Percentiles rank a stretch among this genome's conserved stretches.
phyloP scores from a whole-genome alignment of 2,329 filamentous ascomycete species.

The Fusarium sp. region DNA sequence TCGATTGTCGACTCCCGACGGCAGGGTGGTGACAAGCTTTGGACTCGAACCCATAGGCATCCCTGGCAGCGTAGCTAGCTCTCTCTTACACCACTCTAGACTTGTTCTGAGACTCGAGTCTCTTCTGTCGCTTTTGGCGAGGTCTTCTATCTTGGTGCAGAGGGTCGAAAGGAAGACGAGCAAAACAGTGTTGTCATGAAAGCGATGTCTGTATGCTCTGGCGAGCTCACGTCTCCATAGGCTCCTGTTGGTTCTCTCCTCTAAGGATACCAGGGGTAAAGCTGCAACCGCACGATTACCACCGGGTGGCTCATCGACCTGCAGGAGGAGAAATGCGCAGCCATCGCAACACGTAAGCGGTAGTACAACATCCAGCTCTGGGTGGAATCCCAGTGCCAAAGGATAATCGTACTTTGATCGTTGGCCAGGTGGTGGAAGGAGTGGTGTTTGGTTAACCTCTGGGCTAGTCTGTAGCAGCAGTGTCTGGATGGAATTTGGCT shows the following conservation, averaged over 20 bases:
- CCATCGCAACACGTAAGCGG: conserved; percentile 1
- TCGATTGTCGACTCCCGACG: background rate
- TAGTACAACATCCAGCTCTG: background rate
- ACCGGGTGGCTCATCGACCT: fast-evolving
- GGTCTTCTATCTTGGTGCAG: background rate
- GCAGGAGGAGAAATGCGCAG: background rate
- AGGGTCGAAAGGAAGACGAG: background rate
- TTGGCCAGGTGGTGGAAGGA: background rate
- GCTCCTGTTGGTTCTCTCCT: background rate
- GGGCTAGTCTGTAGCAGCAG: background rate
- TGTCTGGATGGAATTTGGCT: background rate
- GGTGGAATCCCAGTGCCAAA: background rate
- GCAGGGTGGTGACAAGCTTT: background rate
- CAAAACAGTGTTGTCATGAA: background rate
- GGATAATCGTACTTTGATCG: background rate
- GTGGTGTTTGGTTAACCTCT: background rate
- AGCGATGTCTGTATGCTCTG: background rate
- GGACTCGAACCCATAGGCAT: background rate
- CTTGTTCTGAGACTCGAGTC: background rate
- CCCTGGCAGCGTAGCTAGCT: background rate
- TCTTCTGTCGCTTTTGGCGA: no score
- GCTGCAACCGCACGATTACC: background rate
- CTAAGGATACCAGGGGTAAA: background rate
- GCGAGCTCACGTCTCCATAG: background rate
- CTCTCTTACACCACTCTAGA: background rate